Percentiles rank a stretch among this genome's conserved stretches.
phyloP scores from a whole-genome alignment of 1,139 yeast species.

The Arxiozyma telluris region DNA sequence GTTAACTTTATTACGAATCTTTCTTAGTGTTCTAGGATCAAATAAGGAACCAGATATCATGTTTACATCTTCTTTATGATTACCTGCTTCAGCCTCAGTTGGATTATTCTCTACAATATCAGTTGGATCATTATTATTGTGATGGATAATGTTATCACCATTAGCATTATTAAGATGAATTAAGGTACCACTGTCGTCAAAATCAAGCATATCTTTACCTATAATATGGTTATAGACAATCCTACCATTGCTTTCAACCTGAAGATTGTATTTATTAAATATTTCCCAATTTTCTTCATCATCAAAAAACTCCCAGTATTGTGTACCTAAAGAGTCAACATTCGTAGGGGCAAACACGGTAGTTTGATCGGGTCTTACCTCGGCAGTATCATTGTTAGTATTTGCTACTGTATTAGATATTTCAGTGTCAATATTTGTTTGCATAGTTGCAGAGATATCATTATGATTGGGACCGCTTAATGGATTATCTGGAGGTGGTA shows the following conservation, averaged over 20 bases:
- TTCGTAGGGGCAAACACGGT: not conserved
- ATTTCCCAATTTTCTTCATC: slow-evolving; percentile 24
- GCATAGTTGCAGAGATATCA: slow-evolving; percentile 2
- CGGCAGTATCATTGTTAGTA: not conserved
- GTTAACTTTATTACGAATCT: slow-evolving; percentile 4
- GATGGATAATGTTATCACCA: not conserved
- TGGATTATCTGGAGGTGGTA: slow-evolving; percentile 20
- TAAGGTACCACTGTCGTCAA: not conserved
- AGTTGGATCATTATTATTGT: not conserved
- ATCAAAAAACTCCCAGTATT: slow-evolving; percentile 23
- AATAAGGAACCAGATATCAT: slow-evolving; percentile 8
- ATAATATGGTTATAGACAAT: slow-evolving; percentile 1
- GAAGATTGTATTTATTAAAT: slow-evolving; percentile 17
- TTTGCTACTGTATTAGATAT: not conserved
- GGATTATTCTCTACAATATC: not conserved
- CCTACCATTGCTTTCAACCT: slow-evolving; percentile 8
- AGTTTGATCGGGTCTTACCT: not conserved
- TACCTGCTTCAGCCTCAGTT: not conserved
- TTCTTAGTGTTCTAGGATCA: slow-evolving; percentile 4
- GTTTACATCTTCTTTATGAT: slow-evolving; percentile 1
- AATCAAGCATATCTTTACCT: not conserved
- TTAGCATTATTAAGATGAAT: not conserved
- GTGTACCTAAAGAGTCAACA: not conserved
- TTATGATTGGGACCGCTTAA: slow-evolving; percentile 1
- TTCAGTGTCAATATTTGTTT: slow-evolving; percentile 1